Conservation (phyloP, 2,329 filamentous ascomycete species). For the Xylariales sp. region DNA sequence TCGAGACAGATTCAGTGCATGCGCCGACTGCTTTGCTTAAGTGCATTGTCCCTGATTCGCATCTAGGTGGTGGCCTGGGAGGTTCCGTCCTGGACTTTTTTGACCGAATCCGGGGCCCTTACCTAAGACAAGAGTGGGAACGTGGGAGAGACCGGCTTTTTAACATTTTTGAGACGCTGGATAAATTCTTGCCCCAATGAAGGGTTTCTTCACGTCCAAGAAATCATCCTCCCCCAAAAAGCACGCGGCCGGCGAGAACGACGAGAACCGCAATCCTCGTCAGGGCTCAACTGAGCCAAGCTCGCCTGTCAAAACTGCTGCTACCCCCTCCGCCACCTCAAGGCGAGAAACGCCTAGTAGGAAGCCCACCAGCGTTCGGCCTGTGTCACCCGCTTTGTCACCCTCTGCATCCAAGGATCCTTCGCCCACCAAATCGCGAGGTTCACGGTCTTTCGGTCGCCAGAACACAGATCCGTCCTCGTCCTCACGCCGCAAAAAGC, state of each 20-base stretch:
- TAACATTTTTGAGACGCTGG: not conserved
- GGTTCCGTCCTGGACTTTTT: conserved; percentile 1
- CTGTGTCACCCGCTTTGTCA: conserved; percentile 22
- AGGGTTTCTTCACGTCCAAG: conserved; percentile 28
- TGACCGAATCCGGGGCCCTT: conserved; percentile 4
- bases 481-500: conserved; percentile 45
- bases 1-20: too few relatives aligned
- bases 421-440: conserved; percentile 32
- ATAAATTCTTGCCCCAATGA: conserved; percentile 25
- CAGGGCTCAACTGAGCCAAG: conserved; percentile 14
- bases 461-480: conserved; percentile 34
- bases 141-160: conserved; percentile 1
- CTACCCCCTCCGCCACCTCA: conserved; percentile 5
- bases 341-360: conserved; percentile 8
- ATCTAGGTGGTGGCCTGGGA: not conserved
- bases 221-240: conserved; percentile 24
- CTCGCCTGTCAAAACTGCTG: conserved; percentile 19
- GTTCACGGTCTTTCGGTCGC: conserved; percentile 40
- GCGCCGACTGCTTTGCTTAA: not conserved
- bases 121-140: conserved; percentile 5
- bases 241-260: conserved; percentile 22
- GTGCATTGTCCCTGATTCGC: not conserved
- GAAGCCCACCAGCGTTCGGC: conserved; percentile 16
- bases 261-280: conserved; percentile 17
- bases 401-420: conserved; percentile 1